These are phyloP conservation scores for Butyriboletus loyo DNA, from an alignment of 768 basidiomycete species.

Conservation along the genomic window DNA sequence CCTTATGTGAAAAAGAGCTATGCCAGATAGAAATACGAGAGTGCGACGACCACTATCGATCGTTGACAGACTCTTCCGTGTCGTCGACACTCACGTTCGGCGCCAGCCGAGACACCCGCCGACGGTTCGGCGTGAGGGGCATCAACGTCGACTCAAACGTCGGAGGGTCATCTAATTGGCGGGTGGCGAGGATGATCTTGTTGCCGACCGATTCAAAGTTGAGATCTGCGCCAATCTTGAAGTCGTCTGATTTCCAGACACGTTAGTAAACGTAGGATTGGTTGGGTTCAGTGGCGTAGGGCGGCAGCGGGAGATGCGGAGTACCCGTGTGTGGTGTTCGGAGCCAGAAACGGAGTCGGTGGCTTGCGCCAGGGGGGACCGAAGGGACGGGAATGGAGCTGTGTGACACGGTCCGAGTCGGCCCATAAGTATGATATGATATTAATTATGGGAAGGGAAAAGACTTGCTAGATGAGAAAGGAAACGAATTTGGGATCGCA, in stretches of 20 bases:
- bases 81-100: neutral
- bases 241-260: slow-evolving; percentile 60
- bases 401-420: neutral
- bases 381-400: slow-evolving; percentile 57
- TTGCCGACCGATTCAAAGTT: slow-evolving; percentile 50
- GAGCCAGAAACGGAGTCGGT: slow-evolving; percentile 64
- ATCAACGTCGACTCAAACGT: neutral
- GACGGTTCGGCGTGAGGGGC: slow-evolving; percentile 1
- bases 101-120: slow-evolving; percentile 12
- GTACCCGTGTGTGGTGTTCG: slow-evolving; percentile 35
- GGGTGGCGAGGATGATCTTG: slow-evolving; percentile 51
- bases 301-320: neutral
- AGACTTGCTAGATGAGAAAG: slow-evolving; percentile 60
- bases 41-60: slow-evolving; percentile 6
- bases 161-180: neutral
- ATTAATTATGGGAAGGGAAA: too few species aligned
- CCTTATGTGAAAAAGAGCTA: neutral
- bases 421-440: too few species aligned
- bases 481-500: slow-evolving; percentile 51
- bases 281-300: slow-evolving; percentile 39
- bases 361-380: slow-evolving; percentile 53
- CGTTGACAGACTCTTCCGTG: slow-evolving; percentile 7
- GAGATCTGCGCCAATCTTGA: slow-evolving; percentile 57
- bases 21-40: too few species aligned
- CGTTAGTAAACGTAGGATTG: slow-evolving; percentile 60